phyloP scores from a whole-genome alignment of 2,329 filamentous ascomycete genomes.

The Chrysoporthe austroafricana region DNA sequence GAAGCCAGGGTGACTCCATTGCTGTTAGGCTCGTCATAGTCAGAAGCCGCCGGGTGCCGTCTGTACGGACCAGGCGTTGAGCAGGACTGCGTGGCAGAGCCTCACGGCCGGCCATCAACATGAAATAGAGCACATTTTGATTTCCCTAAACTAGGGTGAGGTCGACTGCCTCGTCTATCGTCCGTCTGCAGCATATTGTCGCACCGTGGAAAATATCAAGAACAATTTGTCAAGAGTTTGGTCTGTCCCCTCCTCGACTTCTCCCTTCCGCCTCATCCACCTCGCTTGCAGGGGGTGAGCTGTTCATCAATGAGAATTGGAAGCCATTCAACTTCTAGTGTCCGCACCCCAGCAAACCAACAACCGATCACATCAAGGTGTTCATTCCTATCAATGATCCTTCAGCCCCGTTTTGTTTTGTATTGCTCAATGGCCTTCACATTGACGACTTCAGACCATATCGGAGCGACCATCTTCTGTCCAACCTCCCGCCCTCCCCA shows the following conservation, averaged over 20 bases:
- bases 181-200: constrained; percentile 14
- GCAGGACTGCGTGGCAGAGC: background rate
- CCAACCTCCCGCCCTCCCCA: background rate
- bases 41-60: background rate
- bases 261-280: background rate
- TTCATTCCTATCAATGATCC: background rate
- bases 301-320: constrained; percentile 6
- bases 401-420: background rate
- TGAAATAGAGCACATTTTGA: constrained; percentile 14
- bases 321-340: constrained; percentile 2
- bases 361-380: no score
- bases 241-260: background rate
- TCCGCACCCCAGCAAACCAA: background rate
- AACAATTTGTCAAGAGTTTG: background rate
- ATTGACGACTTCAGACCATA: background rate
- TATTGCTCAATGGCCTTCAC: background rate
- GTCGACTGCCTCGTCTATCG: constrained; percentile 13
- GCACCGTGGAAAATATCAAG: constrained; percentile 14
- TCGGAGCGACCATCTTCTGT: background rate
- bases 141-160: constrained; percentile 19
- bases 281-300: constrained; percentile 1
- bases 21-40: background rate
- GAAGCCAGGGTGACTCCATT: no score
- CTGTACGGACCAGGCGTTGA: background rate
- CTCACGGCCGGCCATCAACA: background rate